Conservation (phyloP, 2,329 filamentous ascomycete genomes). For the Fusarium solani-melongenae region DNA sequence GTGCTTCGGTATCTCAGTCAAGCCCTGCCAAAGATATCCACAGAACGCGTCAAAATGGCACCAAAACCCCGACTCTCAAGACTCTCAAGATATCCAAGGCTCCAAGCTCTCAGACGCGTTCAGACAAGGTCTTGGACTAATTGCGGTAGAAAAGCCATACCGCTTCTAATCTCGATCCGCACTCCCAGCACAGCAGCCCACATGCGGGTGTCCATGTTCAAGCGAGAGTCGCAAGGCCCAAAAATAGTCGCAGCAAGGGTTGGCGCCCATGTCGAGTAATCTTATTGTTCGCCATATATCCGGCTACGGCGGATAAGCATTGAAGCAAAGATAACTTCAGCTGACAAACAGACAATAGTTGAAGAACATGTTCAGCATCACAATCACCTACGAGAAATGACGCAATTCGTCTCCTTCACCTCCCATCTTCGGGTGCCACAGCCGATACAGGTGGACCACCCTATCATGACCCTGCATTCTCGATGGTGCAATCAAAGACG, state of each 20-base stretch:
- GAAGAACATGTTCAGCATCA: neutral
- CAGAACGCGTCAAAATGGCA: neutral
- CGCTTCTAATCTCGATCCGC: neutral
- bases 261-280: neutral
- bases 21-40: neutral
- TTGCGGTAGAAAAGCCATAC: neutral
- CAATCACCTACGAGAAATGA: neutral
- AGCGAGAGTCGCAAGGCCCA: too few species aligned
- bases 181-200: neutral
- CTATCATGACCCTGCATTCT: slow-evolving; percentile 17
- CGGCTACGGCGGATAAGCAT: neutral
- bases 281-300: neutral
- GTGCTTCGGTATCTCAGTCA: neutral
- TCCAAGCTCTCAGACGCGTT: neutral
- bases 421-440: neutral
- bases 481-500: slow-evolving; percentile 21
- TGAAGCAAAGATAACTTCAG: neutral
- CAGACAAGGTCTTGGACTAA: neutral
- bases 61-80: neutral
- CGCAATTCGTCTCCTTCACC: neutral
- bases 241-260: neutral
- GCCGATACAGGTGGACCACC: neutral
- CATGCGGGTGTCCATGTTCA: neutral
- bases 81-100: neutral
- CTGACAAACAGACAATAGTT: neutral